Conservation (phyloP, 2,329 filamentous ascomycete species). For the Scedosporium dehoogii region DNA sequence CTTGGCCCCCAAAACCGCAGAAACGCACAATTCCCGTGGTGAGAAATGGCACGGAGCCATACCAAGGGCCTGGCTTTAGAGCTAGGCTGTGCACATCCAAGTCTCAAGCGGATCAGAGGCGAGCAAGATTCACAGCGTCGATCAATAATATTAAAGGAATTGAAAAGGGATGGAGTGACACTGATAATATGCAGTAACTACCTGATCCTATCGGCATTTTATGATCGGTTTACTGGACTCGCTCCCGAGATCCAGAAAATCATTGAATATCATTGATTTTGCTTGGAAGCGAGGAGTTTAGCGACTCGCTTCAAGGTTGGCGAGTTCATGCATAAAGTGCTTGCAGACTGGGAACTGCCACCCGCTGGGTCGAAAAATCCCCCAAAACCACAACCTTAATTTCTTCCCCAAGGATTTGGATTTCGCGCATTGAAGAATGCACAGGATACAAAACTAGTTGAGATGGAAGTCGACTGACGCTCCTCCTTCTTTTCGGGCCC, state of each 20-base stretch:
- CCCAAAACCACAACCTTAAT: not conserved
- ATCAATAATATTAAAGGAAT: not conserved
- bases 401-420: not conserved
- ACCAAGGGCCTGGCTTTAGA: not conserved
- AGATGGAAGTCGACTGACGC: too few species aligned
- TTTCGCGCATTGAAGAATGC: not conserved
- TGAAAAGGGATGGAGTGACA: not conserved
- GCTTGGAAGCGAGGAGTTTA: not conserved
- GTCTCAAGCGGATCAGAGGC: not conserved
- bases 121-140: not conserved
- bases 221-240: not conserved
- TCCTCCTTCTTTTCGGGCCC: too few species aligned
- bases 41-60: not conserved
- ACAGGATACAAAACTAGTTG: not conserved
- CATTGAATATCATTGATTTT: not conserved
- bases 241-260: not conserved
- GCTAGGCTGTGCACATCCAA: not conserved
- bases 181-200: not conserved
- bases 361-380: not conserved
- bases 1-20: not conserved
- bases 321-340: not conserved
- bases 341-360: not conserved
- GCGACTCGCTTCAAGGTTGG: not conserved
- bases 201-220: not conserved
- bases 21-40: not conserved